Evolutionary conservation across 768 basidiomycete species (phyloP), one percentile per base, ranked within the genome.

Genomic region (Pleurotus sapidus): DNA sequence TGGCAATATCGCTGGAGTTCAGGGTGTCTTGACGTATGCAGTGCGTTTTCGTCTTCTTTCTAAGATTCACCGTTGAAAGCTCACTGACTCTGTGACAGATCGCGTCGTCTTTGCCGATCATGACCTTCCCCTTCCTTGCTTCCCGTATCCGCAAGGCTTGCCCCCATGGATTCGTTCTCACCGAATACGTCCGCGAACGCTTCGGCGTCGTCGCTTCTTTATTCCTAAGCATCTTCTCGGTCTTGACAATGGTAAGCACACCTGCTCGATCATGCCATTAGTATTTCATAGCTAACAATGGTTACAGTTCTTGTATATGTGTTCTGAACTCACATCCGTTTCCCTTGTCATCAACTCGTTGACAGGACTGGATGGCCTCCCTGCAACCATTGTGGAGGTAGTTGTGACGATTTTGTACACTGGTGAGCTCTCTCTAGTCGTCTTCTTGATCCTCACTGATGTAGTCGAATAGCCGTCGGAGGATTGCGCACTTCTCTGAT

Each of bases 61-160:
- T 23, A 4, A 14, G 4, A 11, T 15, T 20, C 15, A 9, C 17
- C 20, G 14, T 8, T 15, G 14, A 48, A 15, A 17, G 8, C 18
- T 1, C 20, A 27, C 15, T n/a, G 3, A 17, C n/a, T 27, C 14
- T 7, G 11, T 24, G 8, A 1, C 25, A 27, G 51, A 40, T 54
- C 14, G n/a, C 51, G 4, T 54, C 51, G 6, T 54, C 51, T 2
- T 40, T 54, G 39, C 51, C 51, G n/a, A 54, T 54, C 23, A 54
- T 54, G 51, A 54, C 51, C n/a, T 54, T 54, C 51, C 51, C 51
- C 5, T 54, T 54, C 39, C 51, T 54, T 4, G 51, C 51, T n/a
- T 54, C 51, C 12, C 51, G 51, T 3, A 54, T 54, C 17, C 51
- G 51, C n/a, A 54, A 54, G 23, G 51, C 51, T 14, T 54, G 51